Percentiles rank a stretch among this genome's conserved stretches.
Conservation (phyloP, 768 basidiomycete genomes). For the Lactifluus volemus region DNA sequence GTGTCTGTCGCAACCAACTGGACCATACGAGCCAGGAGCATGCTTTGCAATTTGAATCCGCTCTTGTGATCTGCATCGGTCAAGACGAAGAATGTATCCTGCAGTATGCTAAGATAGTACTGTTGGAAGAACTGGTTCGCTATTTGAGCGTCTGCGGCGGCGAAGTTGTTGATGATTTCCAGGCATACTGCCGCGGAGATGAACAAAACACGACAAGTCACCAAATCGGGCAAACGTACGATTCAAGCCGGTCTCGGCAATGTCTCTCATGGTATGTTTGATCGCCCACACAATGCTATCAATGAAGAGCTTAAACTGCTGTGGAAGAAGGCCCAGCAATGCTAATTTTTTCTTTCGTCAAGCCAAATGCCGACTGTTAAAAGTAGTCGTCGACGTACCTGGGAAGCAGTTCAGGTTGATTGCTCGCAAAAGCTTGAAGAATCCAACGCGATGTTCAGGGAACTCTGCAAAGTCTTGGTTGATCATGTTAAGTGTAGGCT, state of each 20-base stretch:
- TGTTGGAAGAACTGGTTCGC: slow-evolving; percentile 93
- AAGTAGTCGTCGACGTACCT: slow-evolving; percentile 42
- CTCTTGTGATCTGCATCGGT: slow-evolving; percentile 99
- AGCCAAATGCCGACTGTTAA: not conserved
- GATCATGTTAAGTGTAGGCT: slow-evolving; percentile 96
- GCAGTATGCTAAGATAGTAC: slow-evolving; percentile 87
- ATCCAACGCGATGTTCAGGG: slow-evolving; percentile 94
- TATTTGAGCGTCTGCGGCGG: slow-evolving; percentile 65
- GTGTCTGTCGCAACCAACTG: slow-evolving; percentile 77
- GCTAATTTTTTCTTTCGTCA: slow-evolving; percentile 35
- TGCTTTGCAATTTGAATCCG: slow-evolving; percentile 91
- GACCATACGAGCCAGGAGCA: slow-evolving; percentile 90
- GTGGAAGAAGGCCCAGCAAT: slow-evolving; percentile 75
- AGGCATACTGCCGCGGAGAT: slow-evolving; percentile 55
- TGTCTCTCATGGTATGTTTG: slow-evolving; percentile 99
- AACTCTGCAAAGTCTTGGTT: slow-evolving; percentile 99
- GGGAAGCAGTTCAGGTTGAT: slow-evolving; percentile 95
- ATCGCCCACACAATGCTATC: slow-evolving; percentile 99
- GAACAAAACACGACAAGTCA: not conserved
- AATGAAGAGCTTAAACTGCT: slow-evolving; percentile 96
- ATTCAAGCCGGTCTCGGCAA: slow-evolving; percentile 84
- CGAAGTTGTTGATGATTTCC: slow-evolving; percentile 95
- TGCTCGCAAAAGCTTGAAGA: slow-evolving; percentile 90
- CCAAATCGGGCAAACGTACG: slow-evolving; percentile 35
- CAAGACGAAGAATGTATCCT: slow-evolving; percentile 95